Evolutionary conservation across 345 rosid species (phyloP).

Genomic region (Durio zibethinus): DNA sequence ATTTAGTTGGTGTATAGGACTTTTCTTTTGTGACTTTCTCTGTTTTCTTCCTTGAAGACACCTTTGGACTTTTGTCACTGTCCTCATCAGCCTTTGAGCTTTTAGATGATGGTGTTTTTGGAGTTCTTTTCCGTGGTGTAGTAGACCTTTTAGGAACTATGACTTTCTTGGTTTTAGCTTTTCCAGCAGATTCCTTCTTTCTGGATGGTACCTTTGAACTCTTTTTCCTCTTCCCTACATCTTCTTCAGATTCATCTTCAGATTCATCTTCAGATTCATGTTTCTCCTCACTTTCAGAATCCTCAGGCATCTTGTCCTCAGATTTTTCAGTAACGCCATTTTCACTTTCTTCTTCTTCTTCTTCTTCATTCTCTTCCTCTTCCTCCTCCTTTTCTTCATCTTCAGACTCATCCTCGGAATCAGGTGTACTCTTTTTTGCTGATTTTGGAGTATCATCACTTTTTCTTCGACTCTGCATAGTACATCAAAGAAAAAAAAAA

Average conservation of each 20-base stretch:
- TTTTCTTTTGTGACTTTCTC: constrained; percentile 40
- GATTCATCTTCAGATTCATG: constrained; percentile 66
- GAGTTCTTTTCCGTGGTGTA: constrained; percentile 45
- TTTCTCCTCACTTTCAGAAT: constrained; percentile 68
- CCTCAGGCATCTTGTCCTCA: constrained; percentile 51
- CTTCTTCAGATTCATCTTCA: constrained; percentile 78
- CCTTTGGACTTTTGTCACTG: constrained; percentile 55
- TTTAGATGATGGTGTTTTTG: constrained; percentile 49
- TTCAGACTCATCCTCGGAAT: constrained; percentile 52
- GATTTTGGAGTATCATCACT: constrained; percentile 47
- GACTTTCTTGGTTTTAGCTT: constrained; percentile 50
- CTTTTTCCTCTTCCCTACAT: constrained; percentile 51
- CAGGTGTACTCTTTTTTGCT: constrained; percentile 37
- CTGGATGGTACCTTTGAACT: constrained; percentile 37
- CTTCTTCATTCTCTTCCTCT: constrained; percentile 42
- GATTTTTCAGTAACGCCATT: constrained; percentile 69
- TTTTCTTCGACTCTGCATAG: constrained; percentile 55
- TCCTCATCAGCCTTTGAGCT: constrained; percentile 49
- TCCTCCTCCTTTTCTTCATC: constrained; percentile 44
- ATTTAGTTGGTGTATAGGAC: constrained; percentile 45
- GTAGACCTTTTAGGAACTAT: constrained; percentile 29
- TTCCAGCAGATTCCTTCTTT: constrained; percentile 57
- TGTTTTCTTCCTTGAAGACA: constrained; percentile 51
- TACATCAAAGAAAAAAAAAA: neutral
- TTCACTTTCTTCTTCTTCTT: constrained; percentile 47